These are phyloP conservation scores for Lentinula novae-zelandiae DNA, from an alignment of 1,284 basidiomycete genomes.

Conservation along the genomic window DNA sequence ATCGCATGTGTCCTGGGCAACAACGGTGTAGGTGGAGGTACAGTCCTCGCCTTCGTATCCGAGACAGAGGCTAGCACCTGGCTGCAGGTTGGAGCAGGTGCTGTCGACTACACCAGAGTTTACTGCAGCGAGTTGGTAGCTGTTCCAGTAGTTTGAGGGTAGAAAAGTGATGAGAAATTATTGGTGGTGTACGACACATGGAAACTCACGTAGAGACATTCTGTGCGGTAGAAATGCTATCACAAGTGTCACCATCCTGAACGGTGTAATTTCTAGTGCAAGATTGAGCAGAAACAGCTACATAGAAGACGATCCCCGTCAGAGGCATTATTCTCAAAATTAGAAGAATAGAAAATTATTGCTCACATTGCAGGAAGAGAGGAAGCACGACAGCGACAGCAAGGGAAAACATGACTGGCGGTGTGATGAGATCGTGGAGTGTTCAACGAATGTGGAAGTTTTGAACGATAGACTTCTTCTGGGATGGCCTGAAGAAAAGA, in stretches of 20 bases:
- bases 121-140: conserved; percentile 67
- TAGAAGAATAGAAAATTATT: not conserved
- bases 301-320: not conserved
- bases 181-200: not conserved
- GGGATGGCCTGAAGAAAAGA: not conserved
- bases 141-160: conserved; percentile 21
- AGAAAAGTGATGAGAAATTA: too few species aligned
- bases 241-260: conserved; percentile 59
- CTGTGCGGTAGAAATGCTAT: conserved; percentile 61
- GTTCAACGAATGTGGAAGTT: not conserved
- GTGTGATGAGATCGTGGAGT: not conserved
- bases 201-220: conserved; percentile 60
- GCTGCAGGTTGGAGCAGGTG: conserved; percentile 53
- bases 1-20: conserved; percentile 47
- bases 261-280: conserved; percentile 64
- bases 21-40: conserved; percentile 44
- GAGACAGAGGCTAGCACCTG: conserved; percentile 47
- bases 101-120: conserved; percentile 50
- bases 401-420: conserved; percentile 41
- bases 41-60: conserved; percentile 48
- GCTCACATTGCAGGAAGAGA: conserved; percentile 37
- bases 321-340: conserved; percentile 16
- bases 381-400: conserved; percentile 38
- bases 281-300: conserved; percentile 39
- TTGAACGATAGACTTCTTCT: not conserved